Evolutionary conservation across 768 basidiomycete genomes (phyloP).

Genomic region (Mycena sanguinolenta): DNA sequence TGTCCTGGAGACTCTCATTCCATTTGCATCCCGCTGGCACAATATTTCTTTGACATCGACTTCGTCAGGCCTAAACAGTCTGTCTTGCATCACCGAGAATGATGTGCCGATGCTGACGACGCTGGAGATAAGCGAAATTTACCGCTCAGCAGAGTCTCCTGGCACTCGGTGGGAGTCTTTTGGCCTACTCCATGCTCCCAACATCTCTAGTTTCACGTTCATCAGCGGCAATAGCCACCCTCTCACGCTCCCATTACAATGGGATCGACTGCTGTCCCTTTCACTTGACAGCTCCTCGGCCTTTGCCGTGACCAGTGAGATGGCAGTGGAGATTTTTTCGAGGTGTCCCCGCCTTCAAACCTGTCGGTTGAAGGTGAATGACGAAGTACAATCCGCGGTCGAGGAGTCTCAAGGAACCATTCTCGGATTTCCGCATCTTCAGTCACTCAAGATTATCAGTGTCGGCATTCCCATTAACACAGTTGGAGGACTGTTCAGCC

Average conservation of each 20-base stretch:
- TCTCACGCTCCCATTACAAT: not conserved
- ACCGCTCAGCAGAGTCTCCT: not conserved
- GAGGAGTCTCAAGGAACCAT: not conserved
- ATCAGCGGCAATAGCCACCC: not conserved
- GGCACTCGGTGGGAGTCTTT: not conserved
- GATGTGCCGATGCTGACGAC: not conserved
- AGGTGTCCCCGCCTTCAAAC: not conserved
- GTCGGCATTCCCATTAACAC: not conserved
- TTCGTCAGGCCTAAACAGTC: not conserved
- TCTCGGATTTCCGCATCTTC: not conserved
- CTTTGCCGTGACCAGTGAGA: not conserved
- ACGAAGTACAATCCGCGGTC: not conserved
- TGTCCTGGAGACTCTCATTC: not conserved
- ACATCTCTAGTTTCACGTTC: not conserved
- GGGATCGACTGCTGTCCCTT: not conserved
- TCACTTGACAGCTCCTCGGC: not conserved
- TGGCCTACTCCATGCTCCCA: not conserved
- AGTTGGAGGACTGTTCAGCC: not conserved
- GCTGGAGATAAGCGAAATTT: not conserved
- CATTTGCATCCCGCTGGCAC: not conserved
- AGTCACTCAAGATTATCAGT: not conserved
- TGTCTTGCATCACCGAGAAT: not conserved
- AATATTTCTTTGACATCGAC: not conserved
- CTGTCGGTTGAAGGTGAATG: not conserved
- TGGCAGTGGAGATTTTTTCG: not conserved